Evolutionary conservation across 495 filamentous ascomycete genomes (phyloP), one percentile per base, ranked within the genome.

Genomic region (Astrocystis sublimbata): DNA sequence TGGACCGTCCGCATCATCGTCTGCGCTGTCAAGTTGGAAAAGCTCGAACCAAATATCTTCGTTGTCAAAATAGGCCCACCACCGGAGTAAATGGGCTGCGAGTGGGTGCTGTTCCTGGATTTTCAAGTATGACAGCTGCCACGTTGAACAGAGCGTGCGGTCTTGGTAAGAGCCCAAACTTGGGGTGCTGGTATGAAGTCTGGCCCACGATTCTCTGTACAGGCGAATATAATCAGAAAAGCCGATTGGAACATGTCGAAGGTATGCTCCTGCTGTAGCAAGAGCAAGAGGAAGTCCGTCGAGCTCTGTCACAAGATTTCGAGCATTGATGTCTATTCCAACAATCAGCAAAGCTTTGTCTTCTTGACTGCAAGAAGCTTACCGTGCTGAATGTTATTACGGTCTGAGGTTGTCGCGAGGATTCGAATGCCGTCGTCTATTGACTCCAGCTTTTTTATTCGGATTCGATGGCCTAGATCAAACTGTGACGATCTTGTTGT

Each of bases 41-140:
- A 83, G 70, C 57, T 80, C 75, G 60, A 74, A 81, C 80, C 79
- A 84, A 38, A 83, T 69, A 69, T 84, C 80, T 59, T 78, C 76
- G 62, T 79, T 81, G 65, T 81, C 75, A 46, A 82, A 79, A 56
- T 65, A 77, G 49, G 78, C 77, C 74, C 78, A 79, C 6, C 81
- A 61, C 3, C 72, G 59, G 19, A 84, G 71, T 21, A 83, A 65
- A 5, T 73, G 43, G 17, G 79, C 76, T 30, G 79, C 67, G 17
- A 63, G 55, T 7, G 57, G 31, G 64, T 76, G 71, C 17, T 65
- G 68, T 47, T 73, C 71, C 53, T 72, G 67, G 31, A 83, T 70
- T 42, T 75, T 67, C 53, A 68, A 50, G 57, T 76, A 79, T 41
- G 75, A 80, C 59, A 82, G 71, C 46, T 71, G 64, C 79, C 78